A percentile compares a stretch with the other conserved stretches of the same genome.
Conservation (phyloP, 192 early-diverging fungal genomes). For the Geranomyces variabilis region DNA sequence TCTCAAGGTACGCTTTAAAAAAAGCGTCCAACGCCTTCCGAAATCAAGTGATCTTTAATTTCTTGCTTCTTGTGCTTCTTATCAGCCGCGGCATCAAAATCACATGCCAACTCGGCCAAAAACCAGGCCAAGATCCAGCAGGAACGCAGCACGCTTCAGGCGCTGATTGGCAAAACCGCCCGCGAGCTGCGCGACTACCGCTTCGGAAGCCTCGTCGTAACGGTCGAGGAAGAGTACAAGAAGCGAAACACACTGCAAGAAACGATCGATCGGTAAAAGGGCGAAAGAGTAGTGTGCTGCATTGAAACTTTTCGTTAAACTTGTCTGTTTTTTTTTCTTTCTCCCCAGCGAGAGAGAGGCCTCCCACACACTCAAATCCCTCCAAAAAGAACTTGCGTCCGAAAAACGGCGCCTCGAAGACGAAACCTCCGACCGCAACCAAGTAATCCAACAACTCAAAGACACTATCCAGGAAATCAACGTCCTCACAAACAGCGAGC, state of each 20-base stretch:
- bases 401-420: constrained; percentile 60
- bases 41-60: no score
- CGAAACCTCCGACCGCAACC: constrained; percentile 59
- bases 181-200: constrained; percentile 53
- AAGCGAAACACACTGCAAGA: constrained; percentile 62
- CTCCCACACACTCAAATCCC: constrained; percentile 50
- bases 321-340: no score
- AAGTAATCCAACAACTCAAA: constrained; percentile 67
- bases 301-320: constrained; percentile 14
- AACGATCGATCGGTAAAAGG: constrained; percentile 58
- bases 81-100: not conserved
- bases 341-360: constrained; percentile 47
- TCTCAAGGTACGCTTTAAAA: constrained; percentile 9
- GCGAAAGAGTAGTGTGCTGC: no score
- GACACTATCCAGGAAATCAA: constrained; percentile 71
- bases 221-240: constrained; percentile 61
- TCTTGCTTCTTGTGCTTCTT: no score
- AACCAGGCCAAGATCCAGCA: constrained; percentile 59
- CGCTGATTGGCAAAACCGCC: constrained; percentile 47
- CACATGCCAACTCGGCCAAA: constrained; percentile 40
- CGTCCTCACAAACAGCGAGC: constrained; percentile 58
- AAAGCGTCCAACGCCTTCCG: no score
- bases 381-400: constrained; percentile 55
- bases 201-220: constrained; percentile 52
- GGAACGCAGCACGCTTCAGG: constrained; percentile 53